Evolutionary conservation across 169 alveolate genomes (phyloP).

Genomic region (Plasmodium sp.): DNA sequence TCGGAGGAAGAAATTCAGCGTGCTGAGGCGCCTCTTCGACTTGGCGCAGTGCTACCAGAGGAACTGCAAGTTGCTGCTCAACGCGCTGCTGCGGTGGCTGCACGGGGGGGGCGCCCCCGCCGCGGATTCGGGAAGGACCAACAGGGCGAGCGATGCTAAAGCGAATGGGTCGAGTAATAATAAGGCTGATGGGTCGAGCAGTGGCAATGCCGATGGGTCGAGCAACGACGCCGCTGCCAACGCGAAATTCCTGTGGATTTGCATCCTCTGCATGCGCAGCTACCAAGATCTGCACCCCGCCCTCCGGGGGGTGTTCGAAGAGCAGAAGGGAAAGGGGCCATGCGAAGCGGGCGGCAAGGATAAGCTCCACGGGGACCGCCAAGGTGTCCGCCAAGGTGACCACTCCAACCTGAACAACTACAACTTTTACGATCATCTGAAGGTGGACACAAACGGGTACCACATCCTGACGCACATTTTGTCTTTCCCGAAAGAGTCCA

Average conservation of each 20-base stretch:
- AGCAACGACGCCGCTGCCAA: not conserved
- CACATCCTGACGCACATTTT: slow-evolving; percentile 28
- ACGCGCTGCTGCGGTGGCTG: slow-evolving; percentile 3
- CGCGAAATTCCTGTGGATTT: slow-evolving; percentile 61
- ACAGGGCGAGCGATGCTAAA: no score
- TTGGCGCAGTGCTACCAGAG: slow-evolving; percentile 35
- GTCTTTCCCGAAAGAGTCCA: slow-evolving; percentile 58
- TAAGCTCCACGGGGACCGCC: not conserved
- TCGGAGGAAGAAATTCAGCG: slow-evolving; percentile 15
- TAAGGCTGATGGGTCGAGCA: not conserved
- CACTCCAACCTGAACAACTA: slow-evolving; percentile 31
- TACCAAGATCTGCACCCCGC: slow-evolving; percentile 16
- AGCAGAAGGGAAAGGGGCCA: not conserved
- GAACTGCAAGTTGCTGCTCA: slow-evolving; percentile 20
- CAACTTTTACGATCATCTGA: slow-evolving; percentile 61
- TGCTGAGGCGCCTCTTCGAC: slow-evolving; percentile 27
- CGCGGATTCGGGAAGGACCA: not conserved
- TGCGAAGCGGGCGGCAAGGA: not conserved
- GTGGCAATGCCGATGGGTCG: not conserved
- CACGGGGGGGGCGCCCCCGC: not conserved
- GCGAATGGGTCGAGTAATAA: not conserved
- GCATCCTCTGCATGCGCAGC: slow-evolving; percentile 53
- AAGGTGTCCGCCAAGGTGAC: not conserved
- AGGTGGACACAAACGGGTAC: slow-evolving; percentile 49
- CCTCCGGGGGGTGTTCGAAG: not conserved